phyloP scores from a whole-genome alignment of 164 flowering plant species.

The Hamamelis virginiana region DNA sequence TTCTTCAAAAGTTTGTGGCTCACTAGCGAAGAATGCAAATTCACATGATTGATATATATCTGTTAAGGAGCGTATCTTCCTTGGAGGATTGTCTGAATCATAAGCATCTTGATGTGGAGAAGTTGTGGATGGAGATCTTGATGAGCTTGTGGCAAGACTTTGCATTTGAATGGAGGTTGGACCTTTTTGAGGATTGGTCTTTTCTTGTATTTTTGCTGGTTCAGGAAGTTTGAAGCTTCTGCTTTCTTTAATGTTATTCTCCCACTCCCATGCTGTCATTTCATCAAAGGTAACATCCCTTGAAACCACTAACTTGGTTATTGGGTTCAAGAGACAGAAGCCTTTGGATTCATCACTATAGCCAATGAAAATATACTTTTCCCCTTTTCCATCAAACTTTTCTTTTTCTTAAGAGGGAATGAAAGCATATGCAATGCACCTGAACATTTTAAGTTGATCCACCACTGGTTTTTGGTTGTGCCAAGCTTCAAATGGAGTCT shows the following conservation, averaged over 20 bases:
- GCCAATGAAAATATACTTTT: slow-evolving; percentile 9
- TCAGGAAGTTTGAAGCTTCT: neutral
- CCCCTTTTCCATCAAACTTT: slow-evolving; percentile 15
- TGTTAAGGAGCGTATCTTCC: neutral
- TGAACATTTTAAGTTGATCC: slow-evolving; percentile 9
- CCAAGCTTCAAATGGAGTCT: too few relatives aligned
- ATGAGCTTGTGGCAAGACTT: too few relatives aligned
- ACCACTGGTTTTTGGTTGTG: neutral
- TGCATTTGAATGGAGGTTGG: too few relatives aligned
- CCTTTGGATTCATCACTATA: slow-evolving; percentile 1
- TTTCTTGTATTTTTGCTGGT: neutral
- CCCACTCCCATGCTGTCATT: slow-evolving; percentile 8
- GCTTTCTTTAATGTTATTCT: neutral
- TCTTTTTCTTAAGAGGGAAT: neutral
- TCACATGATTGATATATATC: neutral
- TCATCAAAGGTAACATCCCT: slow-evolving; percentile 16
- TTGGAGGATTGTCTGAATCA: too few relatives aligned
- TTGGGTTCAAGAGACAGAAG: slow-evolving; percentile 10
- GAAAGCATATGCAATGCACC: slow-evolving; percentile 14
- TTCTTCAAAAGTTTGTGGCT: neutral
- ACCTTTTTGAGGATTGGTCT: too few relatives aligned
- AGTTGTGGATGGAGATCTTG: too few relatives aligned
- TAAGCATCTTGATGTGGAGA: too few relatives aligned
- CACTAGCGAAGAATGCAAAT: neutral
- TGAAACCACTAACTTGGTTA: neutral